Conservation (phyloP, 2,329 filamentous ascomycete species). For the Biscogniauxia marginata region DNA sequence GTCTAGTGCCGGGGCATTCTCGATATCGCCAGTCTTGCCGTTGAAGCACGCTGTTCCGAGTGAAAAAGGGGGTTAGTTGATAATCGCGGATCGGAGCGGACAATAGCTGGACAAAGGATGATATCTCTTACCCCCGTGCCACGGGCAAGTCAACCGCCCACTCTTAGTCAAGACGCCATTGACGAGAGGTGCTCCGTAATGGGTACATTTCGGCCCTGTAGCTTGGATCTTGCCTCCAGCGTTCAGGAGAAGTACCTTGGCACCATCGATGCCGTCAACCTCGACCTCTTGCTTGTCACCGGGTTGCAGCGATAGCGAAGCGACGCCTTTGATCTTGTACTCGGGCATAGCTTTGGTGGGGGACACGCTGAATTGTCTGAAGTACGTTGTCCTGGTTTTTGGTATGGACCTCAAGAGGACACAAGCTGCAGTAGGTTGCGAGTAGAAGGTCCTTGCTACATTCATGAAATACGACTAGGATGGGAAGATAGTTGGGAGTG, state of each 20-base stretch:
- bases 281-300: slow-evolving; percentile 87
- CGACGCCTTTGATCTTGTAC: slow-evolving; percentile 74
- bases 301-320: slow-evolving; percentile 70
- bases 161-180: slow-evolving; percentile 81
- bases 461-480: slow-evolving; percentile 24
- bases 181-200: slow-evolving; percentile 87
- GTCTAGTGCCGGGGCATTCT: slow-evolving; percentile 90
- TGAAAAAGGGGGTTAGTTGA: slow-evolving; percentile 7
- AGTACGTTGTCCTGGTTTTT: slow-evolving; percentile 4
- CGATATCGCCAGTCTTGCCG: slow-evolving; percentile 83
- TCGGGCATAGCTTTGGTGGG: slow-evolving; percentile 49
- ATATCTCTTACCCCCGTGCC: slow-evolving; percentile 76
- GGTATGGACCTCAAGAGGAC: slow-evolving; percentile 7
- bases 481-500: slow-evolving; percentile 1
- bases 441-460: slow-evolving; percentile 17
- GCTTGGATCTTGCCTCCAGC: slow-evolving; percentile 74
- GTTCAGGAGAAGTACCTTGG: slow-evolving; percentile 84
- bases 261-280: slow-evolving; percentile 82
- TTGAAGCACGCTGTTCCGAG: slow-evolving; percentile 78
- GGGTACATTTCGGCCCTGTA: slow-evolving; percentile 78
- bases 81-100: neutral
- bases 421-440: slow-evolving; percentile 12
- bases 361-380: slow-evolving; percentile 17
- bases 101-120: neutral
- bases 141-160: slow-evolving; percentile 87